Evolutionary conservation across 2,329 filamentous ascomycete genomes (phyloP).

Genomic region (Trichoderma sp.): DNA sequence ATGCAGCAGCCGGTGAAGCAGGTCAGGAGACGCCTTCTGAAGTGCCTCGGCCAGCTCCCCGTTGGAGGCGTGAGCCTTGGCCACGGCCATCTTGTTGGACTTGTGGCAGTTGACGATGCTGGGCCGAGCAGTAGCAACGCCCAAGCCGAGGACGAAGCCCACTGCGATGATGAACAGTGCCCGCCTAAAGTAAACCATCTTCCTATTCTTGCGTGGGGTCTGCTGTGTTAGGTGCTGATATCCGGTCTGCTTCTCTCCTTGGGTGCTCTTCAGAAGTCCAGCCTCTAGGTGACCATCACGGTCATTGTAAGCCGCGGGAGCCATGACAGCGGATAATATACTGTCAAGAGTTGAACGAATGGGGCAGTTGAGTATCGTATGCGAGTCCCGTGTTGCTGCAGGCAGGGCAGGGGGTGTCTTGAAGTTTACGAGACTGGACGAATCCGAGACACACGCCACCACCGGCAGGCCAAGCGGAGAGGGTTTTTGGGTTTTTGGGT

Average conservation of each 20-base stretch:
- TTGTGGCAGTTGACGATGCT: slow-evolving; percentile 10
- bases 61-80: slow-evolving; percentile 29
- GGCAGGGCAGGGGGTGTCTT: slow-evolving; percentile 16
- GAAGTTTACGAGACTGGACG: slow-evolving; percentile 13
- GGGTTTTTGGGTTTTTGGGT: slow-evolving; percentile 13
- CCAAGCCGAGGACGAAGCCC: slow-evolving; percentile 29
- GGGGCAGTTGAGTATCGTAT: background rate
- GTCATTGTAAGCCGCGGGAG: slow-evolving; percentile 13
- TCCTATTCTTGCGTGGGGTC: slow-evolving; percentile 14
- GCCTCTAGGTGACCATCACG: slow-evolving; percentile 24
- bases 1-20: slow-evolving; percentile 66
- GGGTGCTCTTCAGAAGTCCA: slow-evolving; percentile 25
- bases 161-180: slow-evolving; percentile 24
- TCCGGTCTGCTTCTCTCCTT: slow-evolving; percentile 26
- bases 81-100: slow-evolving; percentile 11
- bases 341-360: background rate
- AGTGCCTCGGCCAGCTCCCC: slow-evolving; percentile 31
- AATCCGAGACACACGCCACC: slow-evolving; percentile 15
- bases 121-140: slow-evolving; percentile 22
- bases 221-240: background rate
- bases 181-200: slow-evolving; percentile 23
- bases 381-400: slow-evolving; percentile 6
- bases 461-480: slow-evolving; percentile 5
- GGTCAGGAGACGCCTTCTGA: slow-evolving; percentile 54
- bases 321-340: slow-evolving; percentile 20